phyloP scores from a whole-genome alignment of 768 basidiomycete genomes.

The Kwoniella sp. region DNA sequence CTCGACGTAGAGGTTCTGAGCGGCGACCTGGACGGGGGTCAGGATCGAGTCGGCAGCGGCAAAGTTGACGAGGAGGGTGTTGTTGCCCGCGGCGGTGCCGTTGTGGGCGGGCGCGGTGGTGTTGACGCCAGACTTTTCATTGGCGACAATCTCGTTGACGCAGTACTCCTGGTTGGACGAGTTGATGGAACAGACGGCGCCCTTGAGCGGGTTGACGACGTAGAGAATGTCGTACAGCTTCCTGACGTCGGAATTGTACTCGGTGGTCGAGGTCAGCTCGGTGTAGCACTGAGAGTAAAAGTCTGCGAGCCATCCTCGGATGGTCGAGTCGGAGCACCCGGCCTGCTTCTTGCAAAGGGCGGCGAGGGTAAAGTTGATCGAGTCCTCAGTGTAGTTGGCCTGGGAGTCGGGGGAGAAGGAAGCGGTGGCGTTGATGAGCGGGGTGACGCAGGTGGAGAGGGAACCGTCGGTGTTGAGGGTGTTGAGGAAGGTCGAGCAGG shows the following conservation, averaged over 20 bases:
- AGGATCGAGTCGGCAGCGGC: conserved; percentile 24
- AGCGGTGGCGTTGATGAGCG: conserved; percentile 56
- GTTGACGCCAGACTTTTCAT: conserved; percentile 37
- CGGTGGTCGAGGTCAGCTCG: conserved; percentile 60
- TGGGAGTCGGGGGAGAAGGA: conserved; percentile 54
- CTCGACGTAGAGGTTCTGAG: conserved; percentile 28
- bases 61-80: conserved; percentile 31
- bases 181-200: conserved; percentile 72
- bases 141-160: conserved; percentile 53
- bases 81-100: conserved; percentile 29
- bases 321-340: conserved; percentile 52
- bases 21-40: conserved; percentile 40
- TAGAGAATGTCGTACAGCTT: conserved; percentile 77
- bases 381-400: conserved; percentile 49
- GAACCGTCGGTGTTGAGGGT: conserved; percentile 60
- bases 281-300: conserved; percentile 68
- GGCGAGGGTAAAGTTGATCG: conserved; percentile 54
- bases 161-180: conserved; percentile 65
- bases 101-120: conserved; percentile 54
- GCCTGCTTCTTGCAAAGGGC: conserved; percentile 56
- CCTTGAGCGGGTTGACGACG: conserved; percentile 60
- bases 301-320: conserved; percentile 61
- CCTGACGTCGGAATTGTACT: conserved; percentile 55
- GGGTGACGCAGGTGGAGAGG: conserved; percentile 54
- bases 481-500: conserved; percentile 58